Percentiles rank a stretch among this genome's conserved stretches.
Evolutionary conservation across 2,329 filamentous ascomycete genomes (phyloP).

Genomic region (Blastomyces emzantsi): DNA sequence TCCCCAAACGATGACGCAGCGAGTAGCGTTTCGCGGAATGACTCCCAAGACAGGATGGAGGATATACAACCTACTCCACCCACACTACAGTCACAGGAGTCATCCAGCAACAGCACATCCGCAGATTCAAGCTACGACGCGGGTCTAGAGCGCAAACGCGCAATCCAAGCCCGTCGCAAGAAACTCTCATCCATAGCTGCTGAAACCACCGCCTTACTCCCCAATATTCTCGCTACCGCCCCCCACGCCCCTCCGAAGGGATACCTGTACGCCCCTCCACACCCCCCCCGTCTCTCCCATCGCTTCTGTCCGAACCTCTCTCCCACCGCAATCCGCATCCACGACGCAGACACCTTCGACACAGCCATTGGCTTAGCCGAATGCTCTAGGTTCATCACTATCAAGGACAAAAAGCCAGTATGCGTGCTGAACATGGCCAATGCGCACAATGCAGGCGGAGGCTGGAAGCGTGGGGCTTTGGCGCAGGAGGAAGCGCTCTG

Average conservation of each 20-base stretch:
- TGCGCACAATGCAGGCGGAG: constrained; percentile 49
- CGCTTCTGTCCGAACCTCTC: constrained; percentile 36
- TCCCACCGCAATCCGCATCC: constrained; percentile 38
- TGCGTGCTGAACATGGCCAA: constrained; percentile 60
- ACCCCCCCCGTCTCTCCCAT: constrained; percentile 34
- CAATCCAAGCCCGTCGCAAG: constrained; percentile 13
- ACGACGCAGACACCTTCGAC: constrained; percentile 52
- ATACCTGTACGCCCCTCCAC: constrained; percentile 31
- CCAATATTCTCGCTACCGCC: constrained; percentile 39
- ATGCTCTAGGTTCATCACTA: constrained; percentile 17
- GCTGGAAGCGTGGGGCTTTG: constrained; percentile 51
- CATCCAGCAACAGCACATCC: not conserved
- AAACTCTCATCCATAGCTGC: constrained; percentile 37
- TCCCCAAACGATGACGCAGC: not conserved
- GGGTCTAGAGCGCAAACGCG: not conserved
- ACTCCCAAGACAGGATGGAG: constrained; percentile 13
- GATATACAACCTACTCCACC: constrained; percentile 11
- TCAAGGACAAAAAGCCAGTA: constrained; percentile 35
- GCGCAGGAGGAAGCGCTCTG: constrained; percentile 64
- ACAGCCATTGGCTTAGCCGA: constrained; percentile 40
- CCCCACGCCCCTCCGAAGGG: constrained; percentile 35
- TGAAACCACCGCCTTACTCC: constrained; percentile 43
- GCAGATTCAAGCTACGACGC: constrained; percentile 3
- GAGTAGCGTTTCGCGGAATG: not conserved
- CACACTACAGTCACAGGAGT: not conserved